Evolutionary conservation across 164 flowering plant species (phyloP), one percentile per base, ranked within the genome.

Genomic region (Aristolochia californica): DNA sequence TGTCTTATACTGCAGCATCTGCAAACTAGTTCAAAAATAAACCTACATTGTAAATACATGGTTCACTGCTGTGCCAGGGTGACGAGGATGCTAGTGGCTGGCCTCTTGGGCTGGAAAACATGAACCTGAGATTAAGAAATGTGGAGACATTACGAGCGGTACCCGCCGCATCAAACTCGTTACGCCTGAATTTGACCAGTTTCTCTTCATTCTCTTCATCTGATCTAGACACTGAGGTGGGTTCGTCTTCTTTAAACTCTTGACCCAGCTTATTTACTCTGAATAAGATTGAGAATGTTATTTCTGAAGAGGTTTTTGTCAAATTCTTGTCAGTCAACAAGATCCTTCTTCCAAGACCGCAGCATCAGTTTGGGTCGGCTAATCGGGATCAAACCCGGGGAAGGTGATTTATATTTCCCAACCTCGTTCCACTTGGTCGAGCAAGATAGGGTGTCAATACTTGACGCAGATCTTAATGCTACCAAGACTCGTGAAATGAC

Each of bases 91-190:
- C 75, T 15, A 72, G 45, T 25, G 95, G 95, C 48, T 87, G 95
- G 95, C 90, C 95, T 1, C 78, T 87, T 49, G 95, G 95, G 57
- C 84, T 87, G 40, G 77, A 69, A 66, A 76, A 73, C 54, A 75
- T 87, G 77, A 75, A 68, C 67, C 47, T 53, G 59, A 81, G 88
- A 67, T 75, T 84, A 18, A 51, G 63, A 54, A 64, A 65, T 25
- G 45, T 27, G 23, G 79, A 75, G 49, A 49, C 58, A 26, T 25
- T 59, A 27, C 67, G 52, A 18, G 64, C 65, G 13, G 57, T 60
- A 1, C 56, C 70, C 48, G 57, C 54, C 30, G 60, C 60, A 23
- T 71, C 75, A 47, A 30, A 52, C 23, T 24, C 74, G 43, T 51
- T 61, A 5, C 69, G 18, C 43, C 8, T 52, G 17, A 75, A 68